Percentiles rank a stretch among this genome's conserved stretches.
These are phyloP conservation scores for Pestalotiopsis sp. DNA, from an alignment of 2,329 filamentous ascomycete genomes.

Conservation along the genomic window DNA sequence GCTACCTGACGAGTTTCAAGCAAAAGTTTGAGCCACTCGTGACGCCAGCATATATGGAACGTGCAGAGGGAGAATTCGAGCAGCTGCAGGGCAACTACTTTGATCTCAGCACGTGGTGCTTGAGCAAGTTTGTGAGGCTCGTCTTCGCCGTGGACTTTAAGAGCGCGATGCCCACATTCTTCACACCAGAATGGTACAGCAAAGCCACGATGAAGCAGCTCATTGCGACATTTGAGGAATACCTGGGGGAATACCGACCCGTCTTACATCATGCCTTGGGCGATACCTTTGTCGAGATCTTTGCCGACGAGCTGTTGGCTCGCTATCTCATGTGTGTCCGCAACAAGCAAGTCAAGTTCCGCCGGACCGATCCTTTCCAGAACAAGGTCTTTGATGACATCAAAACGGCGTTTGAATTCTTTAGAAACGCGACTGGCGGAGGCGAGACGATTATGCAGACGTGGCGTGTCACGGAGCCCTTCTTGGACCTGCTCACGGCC, in stretches of 20 bases:
- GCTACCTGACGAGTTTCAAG: conserved; percentile 85
- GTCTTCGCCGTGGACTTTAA: conserved; percentile 92
- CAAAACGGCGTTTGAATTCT: conserved; percentile 87
- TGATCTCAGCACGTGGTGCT: conserved; percentile 91
- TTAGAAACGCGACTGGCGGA: conserved; percentile 73
- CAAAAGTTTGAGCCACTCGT: conserved; percentile 82
- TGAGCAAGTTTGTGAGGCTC: conserved; percentile 81
- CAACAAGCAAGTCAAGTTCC: conserved; percentile 90
- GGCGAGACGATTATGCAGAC: conserved; percentile 78
- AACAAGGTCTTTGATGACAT: conserved; percentile 96
- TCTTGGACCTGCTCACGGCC: conserved; percentile 77
- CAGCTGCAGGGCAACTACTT: conserved; percentile 88
- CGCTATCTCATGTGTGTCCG: conserved; percentile 82
- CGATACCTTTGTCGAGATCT: conserved; percentile 91
- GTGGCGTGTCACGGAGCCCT: conserved; percentile 87
- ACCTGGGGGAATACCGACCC: conserved; percentile 82
- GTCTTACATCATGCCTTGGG: conserved; percentile 85
- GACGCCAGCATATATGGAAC: conserved; percentile 77
- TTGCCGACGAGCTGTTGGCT: conserved; percentile 87
- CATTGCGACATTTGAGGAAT: conserved; percentile 93
- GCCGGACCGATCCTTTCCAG: conserved; percentile 81
- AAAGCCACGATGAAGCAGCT: conserved; percentile 90
- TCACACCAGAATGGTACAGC: conserved; percentile 87
- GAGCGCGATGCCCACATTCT: conserved; percentile 82
- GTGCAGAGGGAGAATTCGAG: conserved; percentile 72